Evolutionary conservation across 495 filamentous ascomycete genomes (phyloP), one percentile per base, ranked within the genome.

Genomic region (Chaetomium fimeti): DNA sequence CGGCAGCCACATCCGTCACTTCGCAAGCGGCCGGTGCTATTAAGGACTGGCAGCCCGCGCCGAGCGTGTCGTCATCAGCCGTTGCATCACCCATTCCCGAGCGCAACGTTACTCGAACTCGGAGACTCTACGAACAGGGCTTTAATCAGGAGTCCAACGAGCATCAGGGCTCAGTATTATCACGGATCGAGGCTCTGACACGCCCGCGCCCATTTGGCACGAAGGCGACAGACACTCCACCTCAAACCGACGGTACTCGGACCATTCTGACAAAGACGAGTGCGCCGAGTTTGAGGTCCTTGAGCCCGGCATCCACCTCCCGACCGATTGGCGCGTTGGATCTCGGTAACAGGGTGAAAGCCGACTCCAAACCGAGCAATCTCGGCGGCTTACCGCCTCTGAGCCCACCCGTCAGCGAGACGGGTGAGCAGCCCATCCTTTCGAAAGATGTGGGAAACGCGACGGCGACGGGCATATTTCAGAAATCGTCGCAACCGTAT

Each of bases 1-100:
- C 94, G 20, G 92, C 91, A 45, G 94, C 93, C 6, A 98, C 93
- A 5, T 98, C 94, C 0, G 80, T 96, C 60, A 86, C 88, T n/a
- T 97, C 93, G 16, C 87, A 91, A 60, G 81, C 80, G 15, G 78
- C 86, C 2, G 75, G 77, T 7, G 82, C 81, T 7, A 25, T 82
- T 66, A 79, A 80, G 74, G 70, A 83, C 66, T 66, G 68, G 70
- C 81, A 78, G 52, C 65, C 75, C 0, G 70, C 79, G 12, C 72
- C 79, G 5, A 74, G 74, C 20, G 69, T 76, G 5, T 56, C 71
- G 48, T 62, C 69, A n/a, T 71, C 75, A 42, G 69, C 67, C 36
- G 65, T 60, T 42, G 69, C 71, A 29, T 74, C 70, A 12, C 72
- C 77, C n/a, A 69, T 61, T 6, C 51, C 79, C 20, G 83, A 83